Base-by-base conservation (phyloP, 495 filamentous ascomycete genomes). In the Aspergillus sclerotiicarbonarius region DNA sequence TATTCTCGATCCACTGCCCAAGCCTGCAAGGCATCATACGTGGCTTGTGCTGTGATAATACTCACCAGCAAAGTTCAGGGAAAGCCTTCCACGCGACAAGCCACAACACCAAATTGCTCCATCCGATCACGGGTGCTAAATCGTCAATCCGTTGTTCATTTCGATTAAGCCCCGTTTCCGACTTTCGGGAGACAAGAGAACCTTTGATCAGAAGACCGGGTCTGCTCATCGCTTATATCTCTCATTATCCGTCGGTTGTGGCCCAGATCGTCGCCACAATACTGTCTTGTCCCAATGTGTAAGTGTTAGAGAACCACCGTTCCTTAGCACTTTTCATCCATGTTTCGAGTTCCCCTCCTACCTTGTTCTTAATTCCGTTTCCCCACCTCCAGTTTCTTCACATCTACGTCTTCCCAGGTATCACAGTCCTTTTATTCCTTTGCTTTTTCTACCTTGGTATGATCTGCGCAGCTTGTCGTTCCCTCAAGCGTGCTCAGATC, bases 201-300 rank as follows among this genome's bases (percentile, higher is more conserved):
- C 37, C 37, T 41, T 41, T 6, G 37, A n/a, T 41, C 37, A 41
- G 37, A 41, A 41, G 37, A 41, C 37, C 37, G 37, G 12, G 37
- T n/a, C 13, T 37, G n/a, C 33, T 37, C 33, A 10, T 15, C 13
- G 5, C 37, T 41, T 41, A 41, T 41, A 20, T 53, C n/a, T 53
- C 41, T 35, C n/a, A 53, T 53, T 39, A 53, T 20, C 30, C 53
- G 56, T 35, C 30, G 45, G 15, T 19, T 55, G 60, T 62, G 60
- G 56, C 45, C 56, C 47, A 21, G 29, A 46, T 54, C 48, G 52
- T 58, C 53, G 52, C 55, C 59, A 57, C 51, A 58, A 29, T 33
- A 56, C 55, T 25, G 48, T 50, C 56, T 8, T 47, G 54, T 58
- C 54, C 60, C 47, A 48, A 63, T 63, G 61, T 59, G 61, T 63